These are phyloP conservation scores for Grigorovia humatica DNA, from an alignment of 805 yeast species.

Conservation along the genomic window DNA sequence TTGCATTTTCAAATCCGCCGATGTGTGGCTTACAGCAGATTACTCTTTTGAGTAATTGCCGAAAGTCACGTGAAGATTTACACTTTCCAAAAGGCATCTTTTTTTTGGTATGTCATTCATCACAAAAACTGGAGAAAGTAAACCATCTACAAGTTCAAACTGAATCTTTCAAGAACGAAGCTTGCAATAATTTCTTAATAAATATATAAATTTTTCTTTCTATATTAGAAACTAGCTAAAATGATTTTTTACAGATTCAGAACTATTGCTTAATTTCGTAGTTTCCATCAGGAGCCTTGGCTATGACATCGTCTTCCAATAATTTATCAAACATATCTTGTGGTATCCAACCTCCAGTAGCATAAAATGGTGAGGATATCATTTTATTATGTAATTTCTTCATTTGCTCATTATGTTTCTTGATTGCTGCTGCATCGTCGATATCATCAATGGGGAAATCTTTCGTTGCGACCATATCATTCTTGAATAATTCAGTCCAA, in stretches of 20 bases:
- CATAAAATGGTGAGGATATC: constrained; percentile 69
- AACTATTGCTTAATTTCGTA: constrained; percentile 23
- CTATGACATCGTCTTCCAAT: constrained; percentile 57
- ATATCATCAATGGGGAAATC: constrained; percentile 50
- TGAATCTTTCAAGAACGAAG: not conserved
- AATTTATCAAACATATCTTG: constrained; percentile 79
- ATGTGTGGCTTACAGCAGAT: not conserved
- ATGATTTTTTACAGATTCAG: not conserved
- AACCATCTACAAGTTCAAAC: no score
- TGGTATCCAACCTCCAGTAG: constrained; percentile 93
- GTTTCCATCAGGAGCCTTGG: constrained; percentile 49
- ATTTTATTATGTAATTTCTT: constrained; percentile 59
- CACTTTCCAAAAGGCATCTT: not conserved
- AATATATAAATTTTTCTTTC: no score
- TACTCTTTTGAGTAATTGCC: not conserved
- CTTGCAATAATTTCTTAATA: no score
- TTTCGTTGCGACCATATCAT: constrained; percentile 40
- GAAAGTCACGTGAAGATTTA: not conserved
- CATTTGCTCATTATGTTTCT: constrained; percentile 46
- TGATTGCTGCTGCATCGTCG: constrained; percentile 47
- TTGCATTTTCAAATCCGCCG: not conserved
- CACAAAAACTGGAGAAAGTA: no score
- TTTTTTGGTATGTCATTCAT: not conserved
- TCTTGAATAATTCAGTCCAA: constrained; percentile 58
- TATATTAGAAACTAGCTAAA: not conserved